Evolutionary conservation across 164 flowering plant genomes (phyloP), one percentile per base, ranked within the genome.

Genomic region (Buxus sempervirens): DNA sequence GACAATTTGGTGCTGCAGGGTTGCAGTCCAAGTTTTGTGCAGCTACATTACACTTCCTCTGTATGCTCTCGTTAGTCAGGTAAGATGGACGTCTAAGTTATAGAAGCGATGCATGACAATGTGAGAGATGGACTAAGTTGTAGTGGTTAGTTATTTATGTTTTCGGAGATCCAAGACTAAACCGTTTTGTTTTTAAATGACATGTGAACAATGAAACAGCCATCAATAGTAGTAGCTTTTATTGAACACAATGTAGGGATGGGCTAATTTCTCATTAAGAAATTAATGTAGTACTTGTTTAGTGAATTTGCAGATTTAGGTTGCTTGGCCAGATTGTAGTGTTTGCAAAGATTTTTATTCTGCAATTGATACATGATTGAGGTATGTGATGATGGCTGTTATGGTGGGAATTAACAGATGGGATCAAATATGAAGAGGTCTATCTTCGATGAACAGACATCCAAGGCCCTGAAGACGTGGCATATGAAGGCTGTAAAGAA

Each of bases 21-120:
- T 87, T 12, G 82, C 68, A 42, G 89, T 88, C 53, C 95, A 87
- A 65, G 38, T 88, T 72, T 23, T 93, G 70, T 96, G 99, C 88
- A 88, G 98, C 79, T 96, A 96, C 77, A 82, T 84, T 69, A 93
- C 98, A 4, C 98, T 96, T 58, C 99, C 98, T 1, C 82, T 96
- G 6, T 93, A 96, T 64, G 98, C 99, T 21, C 93, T 96, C 24
- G 92, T 96, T 25, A 90, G 98, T 57, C 99, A 96, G 98, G 98
- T 91, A 77, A 24, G 19, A 45, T 45, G 45, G 45, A 41, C 45
- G 8, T 5, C 12, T 5, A 12, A 5, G 45, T 41, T 41, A 41
- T 41, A 41, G 8, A 41, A 41, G 12, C 5, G 5, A 5, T 12
- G 45, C 8, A 41, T 41, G 8, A 41, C 8, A 41, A 41, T 41